A percentile compares a stretch with the other conserved stretches of the same genome.
Conservation (phyloP, 176 grass and related monocot species). For the Urochloa ruziziensis region DNA sequence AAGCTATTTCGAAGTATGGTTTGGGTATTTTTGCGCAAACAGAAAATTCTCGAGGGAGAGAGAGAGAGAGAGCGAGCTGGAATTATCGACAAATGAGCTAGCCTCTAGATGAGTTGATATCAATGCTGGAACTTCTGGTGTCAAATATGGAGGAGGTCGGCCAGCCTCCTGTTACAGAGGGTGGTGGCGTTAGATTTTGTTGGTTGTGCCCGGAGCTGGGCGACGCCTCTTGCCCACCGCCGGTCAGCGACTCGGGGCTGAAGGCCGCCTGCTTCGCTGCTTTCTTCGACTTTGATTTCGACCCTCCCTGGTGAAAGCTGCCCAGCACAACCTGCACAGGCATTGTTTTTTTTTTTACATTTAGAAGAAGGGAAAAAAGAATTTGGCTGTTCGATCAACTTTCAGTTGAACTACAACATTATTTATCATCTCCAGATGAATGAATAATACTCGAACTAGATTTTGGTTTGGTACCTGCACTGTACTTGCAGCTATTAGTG, state of each 20-base stretch:
- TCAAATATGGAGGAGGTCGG: constrained; percentile 56
- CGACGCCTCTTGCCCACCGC: constrained; percentile 18
- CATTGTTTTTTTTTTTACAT: too few species aligned
- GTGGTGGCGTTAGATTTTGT: constrained; percentile 47
- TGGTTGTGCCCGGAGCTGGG: constrained; percentile 59
- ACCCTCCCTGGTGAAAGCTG: constrained; percentile 58
- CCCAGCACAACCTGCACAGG: constrained; percentile 62
- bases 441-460: neutral
- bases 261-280: constrained; percentile 35
- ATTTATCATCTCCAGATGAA: too few species aligned
- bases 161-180: constrained; percentile 54
- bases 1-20: constrained; percentile 43
- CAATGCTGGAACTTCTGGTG: constrained; percentile 60
- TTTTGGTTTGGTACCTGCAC: constrained; percentile 49
- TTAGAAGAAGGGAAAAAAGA: neutral
- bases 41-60: constrained; percentile 31
- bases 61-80: too few species aligned
- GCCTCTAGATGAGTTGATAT: constrained; percentile 87
- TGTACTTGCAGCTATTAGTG: constrained; percentile 54
- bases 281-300: constrained; percentile 70
- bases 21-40: constrained; percentile 3
- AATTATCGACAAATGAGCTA: constrained; percentile 54
- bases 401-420: neutral
- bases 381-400: neutral
- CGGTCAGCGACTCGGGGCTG: constrained; percentile 33